Percentiles rank a stretch among this genome's conserved stretches.
Conservation (phyloP, 169 alveolate genomes). For the Plasmodium vinckei region DNA sequence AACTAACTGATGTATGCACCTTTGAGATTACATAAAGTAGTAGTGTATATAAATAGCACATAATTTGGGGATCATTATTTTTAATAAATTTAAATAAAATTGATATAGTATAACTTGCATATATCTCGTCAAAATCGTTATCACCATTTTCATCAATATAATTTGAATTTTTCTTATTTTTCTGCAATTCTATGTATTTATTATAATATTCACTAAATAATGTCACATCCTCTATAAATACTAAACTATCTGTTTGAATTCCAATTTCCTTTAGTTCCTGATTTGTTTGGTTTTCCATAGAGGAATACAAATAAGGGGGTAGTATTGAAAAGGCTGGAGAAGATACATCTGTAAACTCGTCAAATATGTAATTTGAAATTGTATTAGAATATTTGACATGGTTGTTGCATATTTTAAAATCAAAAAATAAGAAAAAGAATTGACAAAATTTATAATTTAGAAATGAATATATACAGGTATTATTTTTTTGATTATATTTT, state of each 20-base stretch:
- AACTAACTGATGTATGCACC: slow-evolving; percentile 28
- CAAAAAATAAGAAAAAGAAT: slow-evolving; percentile 45
- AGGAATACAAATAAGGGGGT: not conserved
- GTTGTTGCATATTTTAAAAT: slow-evolving; percentile 1
- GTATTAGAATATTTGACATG: not conserved
- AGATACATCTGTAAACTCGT: not conserved
- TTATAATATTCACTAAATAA: not conserved
- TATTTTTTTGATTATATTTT: slow-evolving; percentile 47
- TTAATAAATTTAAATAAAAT: slow-evolving; percentile 14
- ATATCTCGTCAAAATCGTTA: not conserved
- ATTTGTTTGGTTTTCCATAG: too few species aligned
- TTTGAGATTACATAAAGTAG: slow-evolving; percentile 28
- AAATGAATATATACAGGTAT: slow-evolving; percentile 28
- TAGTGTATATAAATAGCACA: slow-evolving; percentile 50
- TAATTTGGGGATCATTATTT: not conserved
- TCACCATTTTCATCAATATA: not conserved
- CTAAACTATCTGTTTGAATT: not conserved
- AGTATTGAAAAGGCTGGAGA: not conserved
- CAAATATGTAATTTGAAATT: not conserved
- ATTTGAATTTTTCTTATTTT: slow-evolving; percentile 2
- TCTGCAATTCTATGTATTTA: not conserved
- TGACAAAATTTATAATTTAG: slow-evolving; percentile 35
- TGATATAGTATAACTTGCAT: slow-evolving; percentile 6
- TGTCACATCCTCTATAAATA: not conserved
- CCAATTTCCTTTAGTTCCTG: not conserved